Percentiles rank a stretch among this genome's conserved stretches.
These are phyloP conservation scores for Aureobasidium melanogenum DNA, from an alignment of 2,329 filamentous ascomycete genomes.

Conservation along the genomic window DNA sequence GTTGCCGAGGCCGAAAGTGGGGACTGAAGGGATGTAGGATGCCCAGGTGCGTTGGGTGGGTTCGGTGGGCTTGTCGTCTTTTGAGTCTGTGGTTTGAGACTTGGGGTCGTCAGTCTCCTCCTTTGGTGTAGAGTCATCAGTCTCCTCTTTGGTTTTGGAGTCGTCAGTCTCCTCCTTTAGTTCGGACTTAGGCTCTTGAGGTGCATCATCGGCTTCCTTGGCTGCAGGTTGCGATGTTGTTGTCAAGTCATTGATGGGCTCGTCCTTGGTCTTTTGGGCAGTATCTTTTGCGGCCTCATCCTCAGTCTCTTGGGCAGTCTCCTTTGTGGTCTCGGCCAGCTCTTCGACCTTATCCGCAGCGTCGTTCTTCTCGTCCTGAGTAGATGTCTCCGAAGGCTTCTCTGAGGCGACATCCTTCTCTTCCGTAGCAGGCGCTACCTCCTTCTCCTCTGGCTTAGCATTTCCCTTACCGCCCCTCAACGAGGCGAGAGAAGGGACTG, in stretches of 20 bases:
- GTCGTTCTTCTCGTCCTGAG: not conserved
- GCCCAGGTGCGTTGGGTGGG: conserved; percentile 5
- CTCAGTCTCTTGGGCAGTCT: not conserved
- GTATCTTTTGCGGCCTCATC: too few species aligned
- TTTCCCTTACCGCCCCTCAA: conserved; percentile 11
- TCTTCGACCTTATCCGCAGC: conserved; percentile 15
- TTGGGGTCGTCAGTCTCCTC: not conserved
- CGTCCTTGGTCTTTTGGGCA: not conserved
- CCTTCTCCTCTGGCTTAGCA: conserved; percentile 22
- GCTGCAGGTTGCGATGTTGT: not conserved
- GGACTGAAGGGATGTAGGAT: conserved; percentile 6
- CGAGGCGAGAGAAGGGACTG: conserved; percentile 15
- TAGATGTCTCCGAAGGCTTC: not conserved
- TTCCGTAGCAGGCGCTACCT: conserved; percentile 10
- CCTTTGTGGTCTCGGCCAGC: not conserved
- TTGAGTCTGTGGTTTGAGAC: not conserved
- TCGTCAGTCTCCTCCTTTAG: not conserved
- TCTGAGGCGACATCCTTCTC: not conserved
- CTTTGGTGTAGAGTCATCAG: not conserved
- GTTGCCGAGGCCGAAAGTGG: not conserved
- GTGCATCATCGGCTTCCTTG: not conserved
- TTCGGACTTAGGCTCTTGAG: not conserved
- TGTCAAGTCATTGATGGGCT: not conserved
- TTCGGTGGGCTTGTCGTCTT: not conserved
- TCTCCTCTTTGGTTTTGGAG: not conserved